A percentile compares a stretch with the other conserved stretches of the same genome.
Evolutionary conservation across 306 rosid genomes (phyloP).

Genomic region (Castanea sativa): DNA sequence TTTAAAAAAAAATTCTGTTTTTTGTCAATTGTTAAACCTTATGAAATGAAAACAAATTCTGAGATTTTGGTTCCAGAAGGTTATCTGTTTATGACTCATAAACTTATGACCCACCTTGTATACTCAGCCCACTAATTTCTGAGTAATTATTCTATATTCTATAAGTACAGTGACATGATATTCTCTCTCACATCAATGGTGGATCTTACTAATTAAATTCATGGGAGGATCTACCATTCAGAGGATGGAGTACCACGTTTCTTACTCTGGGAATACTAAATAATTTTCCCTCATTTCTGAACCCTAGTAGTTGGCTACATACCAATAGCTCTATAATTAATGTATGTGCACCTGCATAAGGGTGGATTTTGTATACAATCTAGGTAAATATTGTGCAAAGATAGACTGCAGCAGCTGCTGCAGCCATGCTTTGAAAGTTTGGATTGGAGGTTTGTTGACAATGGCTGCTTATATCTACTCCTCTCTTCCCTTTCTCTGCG

Average conservation of each 20-base stretch:
- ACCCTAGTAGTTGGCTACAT: background rate
- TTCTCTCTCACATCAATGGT: too few species aligned
- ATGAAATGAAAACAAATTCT: background rate
- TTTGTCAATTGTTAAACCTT: background rate
- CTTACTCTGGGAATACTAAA: too few species aligned
- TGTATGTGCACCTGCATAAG: background rate
- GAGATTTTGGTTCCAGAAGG: background rate
- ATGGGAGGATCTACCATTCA: too few species aligned
- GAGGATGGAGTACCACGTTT: too few species aligned
- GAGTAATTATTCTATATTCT: too few species aligned
- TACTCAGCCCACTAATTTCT: too few species aligned
- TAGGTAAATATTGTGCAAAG: background rate
- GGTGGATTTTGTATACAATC: background rate
- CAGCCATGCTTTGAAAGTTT: too few species aligned
- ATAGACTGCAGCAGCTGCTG: background rate
- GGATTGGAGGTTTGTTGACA: background rate
- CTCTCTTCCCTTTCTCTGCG: background rate
- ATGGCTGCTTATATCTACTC: background rate
- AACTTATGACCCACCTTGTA: too few species aligned
- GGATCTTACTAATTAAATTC: too few species aligned
- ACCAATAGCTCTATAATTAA: background rate
- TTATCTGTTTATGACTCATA: too few species aligned
- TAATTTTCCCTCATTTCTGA: too few species aligned
- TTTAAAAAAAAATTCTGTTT: background rate
- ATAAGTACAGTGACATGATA: too few species aligned